Evolutionary conservation across 2,329 filamentous ascomycete genomes (phyloP).

Genomic region (Colletotrichum tamarilloi): DNA sequence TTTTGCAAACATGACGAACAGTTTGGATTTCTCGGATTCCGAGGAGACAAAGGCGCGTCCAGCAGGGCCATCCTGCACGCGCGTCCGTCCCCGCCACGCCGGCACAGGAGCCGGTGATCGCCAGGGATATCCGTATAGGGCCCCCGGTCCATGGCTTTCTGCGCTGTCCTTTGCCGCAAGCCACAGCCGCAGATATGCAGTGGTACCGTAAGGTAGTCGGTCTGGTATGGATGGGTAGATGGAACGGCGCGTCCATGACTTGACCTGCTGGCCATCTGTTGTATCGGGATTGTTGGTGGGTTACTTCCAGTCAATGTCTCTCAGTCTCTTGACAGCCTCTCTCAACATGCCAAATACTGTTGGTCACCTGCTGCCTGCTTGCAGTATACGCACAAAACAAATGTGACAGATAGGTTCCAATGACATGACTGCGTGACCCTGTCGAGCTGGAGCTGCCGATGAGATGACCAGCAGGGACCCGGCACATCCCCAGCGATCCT

Average conservation of each 20-base stretch:
- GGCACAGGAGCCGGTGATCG: slow-evolving; percentile 29
- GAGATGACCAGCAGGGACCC: slow-evolving; percentile 10
- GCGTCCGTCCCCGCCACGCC: slow-evolving; percentile 30
- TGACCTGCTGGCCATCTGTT: neutral
- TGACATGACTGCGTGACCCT: neutral
- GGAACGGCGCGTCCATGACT: neutral
- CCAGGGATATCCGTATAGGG: slow-evolving; percentile 12
- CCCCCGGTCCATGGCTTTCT: slow-evolving; percentile 12
- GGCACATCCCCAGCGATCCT: slow-evolving; percentile 33
- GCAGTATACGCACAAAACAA: neutral
- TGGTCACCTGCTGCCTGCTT: neutral
- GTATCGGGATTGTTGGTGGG: neutral
- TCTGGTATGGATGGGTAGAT: neutral
- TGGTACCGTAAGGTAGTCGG: no score
- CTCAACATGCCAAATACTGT: no score
- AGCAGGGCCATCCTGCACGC: slow-evolving; percentile 13
- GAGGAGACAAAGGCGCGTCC: no score
- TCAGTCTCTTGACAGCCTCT: neutral
- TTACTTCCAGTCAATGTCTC: neutral
- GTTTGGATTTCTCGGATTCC: neutral
- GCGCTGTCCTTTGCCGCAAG: neutral
- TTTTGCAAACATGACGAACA: neutral
- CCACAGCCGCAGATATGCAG: neutral
- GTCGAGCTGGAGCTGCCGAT: slow-evolving; percentile 8
- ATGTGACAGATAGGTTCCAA: neutral